phyloP scores from a whole-genome alignment of 2,329 filamentous ascomycete species.

The Leptographium galeiforme region DNA sequence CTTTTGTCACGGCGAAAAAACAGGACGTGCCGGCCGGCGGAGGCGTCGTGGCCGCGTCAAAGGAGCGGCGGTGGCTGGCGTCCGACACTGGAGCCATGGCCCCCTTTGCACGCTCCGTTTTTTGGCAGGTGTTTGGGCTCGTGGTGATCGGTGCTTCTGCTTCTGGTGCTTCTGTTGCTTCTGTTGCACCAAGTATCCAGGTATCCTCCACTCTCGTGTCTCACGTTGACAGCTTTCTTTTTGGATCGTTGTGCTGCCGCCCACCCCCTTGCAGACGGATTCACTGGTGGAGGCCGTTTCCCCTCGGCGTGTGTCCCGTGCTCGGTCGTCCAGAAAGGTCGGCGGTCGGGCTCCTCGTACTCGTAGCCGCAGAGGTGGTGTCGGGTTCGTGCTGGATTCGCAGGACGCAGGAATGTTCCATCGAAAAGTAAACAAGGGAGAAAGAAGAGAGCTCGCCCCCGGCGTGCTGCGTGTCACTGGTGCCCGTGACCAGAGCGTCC shows the following conservation, averaged over 20 bases:
- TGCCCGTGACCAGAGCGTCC: not conserved
- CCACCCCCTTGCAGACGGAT: not conserved
- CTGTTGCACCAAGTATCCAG: not conserved
- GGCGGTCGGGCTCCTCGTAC: not conserved
- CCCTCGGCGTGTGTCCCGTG: not conserved
- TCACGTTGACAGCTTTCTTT: not conserved
- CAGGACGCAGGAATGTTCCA: not conserved
- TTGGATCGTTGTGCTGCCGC: not conserved
- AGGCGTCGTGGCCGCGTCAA: not conserved
- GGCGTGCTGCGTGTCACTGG: not conserved
- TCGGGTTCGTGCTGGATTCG: not conserved
- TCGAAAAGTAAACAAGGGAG: not conserved
- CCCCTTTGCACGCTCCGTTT: too few relatives aligned
- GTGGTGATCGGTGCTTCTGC: not conserved
- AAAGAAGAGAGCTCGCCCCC: not conserved
- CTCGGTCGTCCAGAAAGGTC: not conserved
- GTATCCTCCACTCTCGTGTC: not conserved
- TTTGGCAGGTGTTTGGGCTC: too few relatives aligned
- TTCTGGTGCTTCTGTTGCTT: not conserved
- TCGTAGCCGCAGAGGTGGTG: too few relatives aligned
- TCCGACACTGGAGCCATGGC: conserved; percentile 3
- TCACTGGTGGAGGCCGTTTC: not conserved
- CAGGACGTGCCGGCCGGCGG: not conserved
- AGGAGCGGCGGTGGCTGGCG: not conserved
- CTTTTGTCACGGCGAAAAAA: too few relatives aligned